Evolutionary conservation across 805 yeast species (phyloP).

Genomic region (Schizosaccharomyces cryophilus): DNA sequence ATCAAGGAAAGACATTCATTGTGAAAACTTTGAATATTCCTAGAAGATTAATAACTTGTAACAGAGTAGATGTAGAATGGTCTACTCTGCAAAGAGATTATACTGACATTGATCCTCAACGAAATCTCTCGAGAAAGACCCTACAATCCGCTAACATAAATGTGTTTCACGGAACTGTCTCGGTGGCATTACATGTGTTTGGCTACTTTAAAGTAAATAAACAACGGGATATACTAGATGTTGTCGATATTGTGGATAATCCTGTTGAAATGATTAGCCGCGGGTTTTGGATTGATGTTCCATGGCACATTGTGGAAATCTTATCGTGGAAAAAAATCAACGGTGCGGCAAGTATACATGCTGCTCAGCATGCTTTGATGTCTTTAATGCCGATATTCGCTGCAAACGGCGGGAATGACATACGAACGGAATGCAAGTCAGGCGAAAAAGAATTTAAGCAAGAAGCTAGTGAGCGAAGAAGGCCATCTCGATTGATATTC

Average conservation of each 20-base stretch:
- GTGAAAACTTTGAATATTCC: conserved; percentile 66
- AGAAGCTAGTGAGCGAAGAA: conserved; percentile 38
- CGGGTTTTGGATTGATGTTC: conserved; percentile 85
- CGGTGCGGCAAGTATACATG: conserved; percentile 85
- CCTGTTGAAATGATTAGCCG: conserved; percentile 44
- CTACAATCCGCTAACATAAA: not conserved
- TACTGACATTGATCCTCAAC: conserved; percentile 70
- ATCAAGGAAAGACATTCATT: conserved; percentile 76
- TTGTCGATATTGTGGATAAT: conserved; percentile 77
- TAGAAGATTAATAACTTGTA: conserved; percentile 60
- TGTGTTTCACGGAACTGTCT: conserved; percentile 49
- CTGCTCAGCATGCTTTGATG: conserved; percentile 78
- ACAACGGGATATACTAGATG: conserved; percentile 60
- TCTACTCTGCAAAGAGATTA: conserved; percentile 73
- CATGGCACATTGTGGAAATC: conserved; percentile 33
- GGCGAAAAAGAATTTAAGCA: conserved; percentile 86
- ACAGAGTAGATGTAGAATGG: conserved; percentile 84
- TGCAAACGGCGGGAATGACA: conserved; percentile 39
- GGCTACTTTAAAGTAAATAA: conserved; percentile 78
- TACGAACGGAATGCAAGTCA: conserved; percentile 85
- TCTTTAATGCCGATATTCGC: conserved; percentile 51
- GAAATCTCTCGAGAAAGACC: conserved; percentile 10
- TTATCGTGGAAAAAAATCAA: conserved; percentile 34
- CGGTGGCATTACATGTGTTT: conserved; percentile 55
- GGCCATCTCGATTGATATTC: conserved; percentile 75